phyloP scores from a whole-genome alignment of 306 rosid genomes.

The Potentilla sterilis region DNA sequence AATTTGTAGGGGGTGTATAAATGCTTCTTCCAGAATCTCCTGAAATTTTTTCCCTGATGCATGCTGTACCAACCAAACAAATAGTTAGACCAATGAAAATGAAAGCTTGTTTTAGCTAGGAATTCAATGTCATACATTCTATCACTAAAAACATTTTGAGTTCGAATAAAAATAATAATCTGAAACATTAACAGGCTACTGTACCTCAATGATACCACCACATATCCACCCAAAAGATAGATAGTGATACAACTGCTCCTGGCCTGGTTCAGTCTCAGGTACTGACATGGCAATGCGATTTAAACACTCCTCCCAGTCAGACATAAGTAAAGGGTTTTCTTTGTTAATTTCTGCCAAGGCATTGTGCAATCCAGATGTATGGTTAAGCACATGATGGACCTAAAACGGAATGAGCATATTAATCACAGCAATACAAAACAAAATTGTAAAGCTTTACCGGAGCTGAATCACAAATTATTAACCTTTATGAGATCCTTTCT shows the following conservation, averaged over 20 bases:
- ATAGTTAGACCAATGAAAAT: conserved; percentile 35
- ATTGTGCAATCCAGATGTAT: conserved; percentile 96
- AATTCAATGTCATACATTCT: background rate
- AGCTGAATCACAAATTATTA: conserved; percentile 14
- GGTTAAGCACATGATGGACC: conserved; percentile 98
- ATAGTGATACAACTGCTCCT: conserved; percentile 84
- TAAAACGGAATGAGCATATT: conserved; percentile 27
- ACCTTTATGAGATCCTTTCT: conserved; percentile 85
- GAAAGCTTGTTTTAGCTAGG: conserved; percentile 11
- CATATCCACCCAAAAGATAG: conserved; percentile 89
- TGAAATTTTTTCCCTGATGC: conserved; percentile 85
- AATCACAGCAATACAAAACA: conserved; percentile 8
- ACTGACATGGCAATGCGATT: conserved; percentile 48
- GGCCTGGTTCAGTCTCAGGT: conserved; percentile 92
- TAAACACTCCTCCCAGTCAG: conserved; percentile 91
- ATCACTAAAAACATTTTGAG: background rate
- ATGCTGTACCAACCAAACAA: conserved; percentile 56
- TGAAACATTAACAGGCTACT: conserved; percentile 21
- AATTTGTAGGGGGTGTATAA: conserved; percentile 71
- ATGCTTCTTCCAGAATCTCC: conserved; percentile 91
- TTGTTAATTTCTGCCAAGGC: conserved; percentile 50
- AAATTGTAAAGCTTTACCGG: conserved; percentile 16
- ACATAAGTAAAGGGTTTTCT: conserved; percentile 66
- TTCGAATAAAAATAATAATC: background rate
- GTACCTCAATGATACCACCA: conserved; percentile 96